Evolutionary conservation across 1,284 basidiomycete species (phyloP).

Genomic region (Malassezia dermatis): DNA sequence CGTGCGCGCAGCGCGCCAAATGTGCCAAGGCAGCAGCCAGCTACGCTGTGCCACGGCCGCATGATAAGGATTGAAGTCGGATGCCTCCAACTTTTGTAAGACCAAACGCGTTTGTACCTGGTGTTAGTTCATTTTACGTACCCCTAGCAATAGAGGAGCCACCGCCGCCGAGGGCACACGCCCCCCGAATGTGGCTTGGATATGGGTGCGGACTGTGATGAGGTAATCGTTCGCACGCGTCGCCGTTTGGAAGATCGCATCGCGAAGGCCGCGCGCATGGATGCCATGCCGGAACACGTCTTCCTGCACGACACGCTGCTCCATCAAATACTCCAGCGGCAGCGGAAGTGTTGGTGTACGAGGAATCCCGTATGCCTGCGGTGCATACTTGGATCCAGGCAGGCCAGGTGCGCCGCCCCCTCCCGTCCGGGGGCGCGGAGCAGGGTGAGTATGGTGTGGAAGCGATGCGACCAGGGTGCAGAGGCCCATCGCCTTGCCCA

Average conservation of each 20-base stretch:
- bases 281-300: slow-evolving; percentile 67
- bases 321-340: slow-evolving; percentile 71
- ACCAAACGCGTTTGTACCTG: slow-evolving; percentile 67
- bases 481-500: slow-evolving; percentile 44
- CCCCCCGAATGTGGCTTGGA: slow-evolving; percentile 56
- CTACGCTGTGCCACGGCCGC: slow-evolving; percentile 61
- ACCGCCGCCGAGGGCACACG: slow-evolving; percentile 60
- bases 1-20: slow-evolving; percentile 60
- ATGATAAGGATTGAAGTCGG: slow-evolving; percentile 73
- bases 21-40: slow-evolving; percentile 74
- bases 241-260: slow-evolving; percentile 77
- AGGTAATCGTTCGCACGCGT: slow-evolving; percentile 82
- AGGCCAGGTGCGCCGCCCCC: slow-evolving; percentile 2
- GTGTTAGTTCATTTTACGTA: slow-evolving; percentile 48
- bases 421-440: slow-evolving; percentile 23
- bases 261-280: slow-evolving; percentile 56
- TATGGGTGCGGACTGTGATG: slow-evolving; percentile 67
- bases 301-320: slow-evolving; percentile 71
- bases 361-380: slow-evolving; percentile 8
- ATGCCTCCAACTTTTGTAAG: slow-evolving; percentile 63
- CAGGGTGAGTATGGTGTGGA: slow-evolving; percentile 37
- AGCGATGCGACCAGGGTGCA: slow-evolving; percentile 27
- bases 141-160: slow-evolving; percentile 68
- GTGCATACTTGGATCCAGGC: slow-evolving; percentile 11
- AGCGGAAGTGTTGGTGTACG: slow-evolving; percentile 56